Percentiles rank a stretch among this genome's conserved stretches.
Evolutionary conservation across 2,329 filamentous ascomycete genomes (phyloP).

Genomic region (Davidsoniella australis): DNA sequence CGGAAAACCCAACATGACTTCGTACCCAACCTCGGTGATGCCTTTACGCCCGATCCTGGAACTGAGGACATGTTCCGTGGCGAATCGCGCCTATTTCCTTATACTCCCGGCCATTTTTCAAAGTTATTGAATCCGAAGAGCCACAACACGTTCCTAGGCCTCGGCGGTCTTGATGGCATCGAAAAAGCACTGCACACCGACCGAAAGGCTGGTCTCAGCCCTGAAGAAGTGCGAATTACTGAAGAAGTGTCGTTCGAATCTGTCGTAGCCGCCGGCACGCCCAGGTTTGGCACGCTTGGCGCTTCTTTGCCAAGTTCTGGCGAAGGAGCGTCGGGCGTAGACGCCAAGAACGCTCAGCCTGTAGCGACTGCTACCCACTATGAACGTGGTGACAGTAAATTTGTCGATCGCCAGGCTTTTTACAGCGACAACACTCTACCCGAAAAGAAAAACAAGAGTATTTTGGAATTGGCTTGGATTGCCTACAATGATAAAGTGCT

Average conservation of each 20-base stretch:
- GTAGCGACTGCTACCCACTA: not conserved
- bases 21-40: conserved; percentile 18
- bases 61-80: conserved; percentile 55
- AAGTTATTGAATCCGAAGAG: conserved; percentile 72
- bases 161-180: conserved; percentile 56
- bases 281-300: conserved; percentile 5
- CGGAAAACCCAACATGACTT: not conserved
- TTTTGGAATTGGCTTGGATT: conserved; percentile 45
- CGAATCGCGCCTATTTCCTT: conserved; percentile 48
- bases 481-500: conserved; percentile 61
- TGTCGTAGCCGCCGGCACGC: conserved; percentile 18
- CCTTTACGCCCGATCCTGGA: conserved; percentile 40
- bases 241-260: conserved; percentile 54
- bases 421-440: conserved; percentile 44
- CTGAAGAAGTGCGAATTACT: conserved; percentile 49
- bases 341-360: not conserved
- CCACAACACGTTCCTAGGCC: conserved; percentile 53
- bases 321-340: not conserved
- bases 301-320: not conserved
- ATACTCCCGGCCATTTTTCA: conserved; percentile 52
- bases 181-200: conserved; percentile 58
- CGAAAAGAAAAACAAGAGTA: conserved; percentile 39
- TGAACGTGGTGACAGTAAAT: conserved; percentile 13
- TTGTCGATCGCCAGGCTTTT: conserved; percentile 38
- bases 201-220: conserved; percentile 44